These are phyloP conservation scores for Acanthamoeba castellanii DNA, from an alignment of 208 protist species.

Conservation along the genomic window DNA sequence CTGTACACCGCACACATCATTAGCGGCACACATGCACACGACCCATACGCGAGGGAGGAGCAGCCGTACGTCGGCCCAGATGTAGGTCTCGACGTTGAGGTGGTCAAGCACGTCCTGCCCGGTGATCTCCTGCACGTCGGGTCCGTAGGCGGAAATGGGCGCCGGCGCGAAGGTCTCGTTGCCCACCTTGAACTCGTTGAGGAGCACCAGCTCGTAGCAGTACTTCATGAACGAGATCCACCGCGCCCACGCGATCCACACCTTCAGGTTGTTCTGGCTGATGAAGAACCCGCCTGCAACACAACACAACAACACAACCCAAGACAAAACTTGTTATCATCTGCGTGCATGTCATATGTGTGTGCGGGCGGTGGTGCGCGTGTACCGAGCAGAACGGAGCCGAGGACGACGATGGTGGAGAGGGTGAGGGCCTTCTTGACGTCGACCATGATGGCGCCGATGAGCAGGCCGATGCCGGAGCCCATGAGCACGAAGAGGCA, in stretches of 20 bases:
- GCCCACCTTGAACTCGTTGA: slow-evolving; percentile 13
- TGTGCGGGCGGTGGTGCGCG: no score
- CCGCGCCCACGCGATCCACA: slow-evolving; percentile 42
- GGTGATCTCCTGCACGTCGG: no score
- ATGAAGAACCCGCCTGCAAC: slow-evolving; percentile 79
- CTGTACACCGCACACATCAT: background rate
- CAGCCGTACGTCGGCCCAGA: no score
- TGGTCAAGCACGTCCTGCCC: no score
- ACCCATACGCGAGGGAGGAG: no score
- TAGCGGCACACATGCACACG: background rate
- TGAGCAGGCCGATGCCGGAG: slow-evolving; percentile 63
- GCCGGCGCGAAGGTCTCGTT: background rate
- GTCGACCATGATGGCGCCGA: slow-evolving; percentile 46
- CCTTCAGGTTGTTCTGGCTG: slow-evolving; percentile 1
- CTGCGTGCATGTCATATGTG: no score
- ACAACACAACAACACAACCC: no score
- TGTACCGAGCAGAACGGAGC: slow-evolving; percentile 67
- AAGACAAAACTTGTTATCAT: no score
- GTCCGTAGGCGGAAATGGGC: no score
- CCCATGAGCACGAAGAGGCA: slow-evolving; percentile 27
- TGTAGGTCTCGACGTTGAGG: no score
- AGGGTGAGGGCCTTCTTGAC: slow-evolving; percentile 47
- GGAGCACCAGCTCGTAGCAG: background rate
- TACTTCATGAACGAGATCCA: slow-evolving; percentile 77
- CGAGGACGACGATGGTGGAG: slow-evolving; percentile 8